Base-by-base conservation (phyloP, 2,329 filamentous ascomycete species). In the Diaporthe sp. region DNA sequence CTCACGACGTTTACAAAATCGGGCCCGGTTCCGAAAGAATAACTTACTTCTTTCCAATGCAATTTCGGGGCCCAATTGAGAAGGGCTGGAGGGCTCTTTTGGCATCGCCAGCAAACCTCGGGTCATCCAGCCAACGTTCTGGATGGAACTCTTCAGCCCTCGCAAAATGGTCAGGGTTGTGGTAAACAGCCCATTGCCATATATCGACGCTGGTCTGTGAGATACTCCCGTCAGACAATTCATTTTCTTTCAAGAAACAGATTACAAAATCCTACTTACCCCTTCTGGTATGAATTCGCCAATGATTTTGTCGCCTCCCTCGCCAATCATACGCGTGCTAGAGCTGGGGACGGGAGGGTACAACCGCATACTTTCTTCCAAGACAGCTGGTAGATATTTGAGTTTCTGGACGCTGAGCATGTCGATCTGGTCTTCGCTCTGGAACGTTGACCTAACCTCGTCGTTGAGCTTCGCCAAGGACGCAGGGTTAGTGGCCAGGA, bases 61-160 rank as follows among this genome's bases (percentile, higher is more conserved):
- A 88, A 80, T 98, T 94, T 37, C 97, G 96, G 42, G 98, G 90
- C 85, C 99, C 97, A 86, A 98, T 97, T 88, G 94, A 98, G 55
- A 98, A 92, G 79, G 99, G 96, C 84, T 98, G 72, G 15, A 55
- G 39, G 55, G 42, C 62, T 25, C 34, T 28, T 42, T 55, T 65
- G 19, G 75, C 68, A 58, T 71, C 68, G 13, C 42, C 22, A 37
- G 25, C 61, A n/a, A 57, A 74, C 19, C 53, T 67, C 10, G 51
- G 57, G 17, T 67, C 51, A 28, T 34, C 62, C 51, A 58, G 34
- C 80, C 82, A 84, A 6, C 82, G 78, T 61, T 83, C 80, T 0
- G 82, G 82, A 1, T 75, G 61, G 70, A 81, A 84, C 6, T 72
- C 42, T 8, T 79, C 51, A 3, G 82, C 79, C 10, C 77, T 73